Percentiles rank a stretch among this genome's conserved stretches.
Conservation (phyloP, 176 grass and related monocot genomes). For the Miscanthus lutarioriparius region DNA sequence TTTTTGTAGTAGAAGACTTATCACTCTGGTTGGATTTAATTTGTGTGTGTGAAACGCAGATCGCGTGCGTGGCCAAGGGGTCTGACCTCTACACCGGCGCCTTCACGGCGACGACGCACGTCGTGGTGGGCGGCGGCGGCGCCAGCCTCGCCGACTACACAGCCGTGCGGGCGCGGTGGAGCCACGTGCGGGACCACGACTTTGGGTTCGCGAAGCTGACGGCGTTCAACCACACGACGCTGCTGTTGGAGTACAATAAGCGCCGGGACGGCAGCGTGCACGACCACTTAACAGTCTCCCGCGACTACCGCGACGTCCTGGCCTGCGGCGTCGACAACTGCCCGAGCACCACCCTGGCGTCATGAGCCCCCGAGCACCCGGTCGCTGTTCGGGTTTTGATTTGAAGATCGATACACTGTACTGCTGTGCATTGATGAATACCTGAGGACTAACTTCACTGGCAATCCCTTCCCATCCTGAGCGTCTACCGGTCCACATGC, state of each 20-base stretch:
- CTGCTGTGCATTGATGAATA: too few relatives aligned
- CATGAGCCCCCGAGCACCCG: neutral
- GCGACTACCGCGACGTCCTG: slow-evolving; percentile 75
- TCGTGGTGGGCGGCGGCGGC: slow-evolving; percentile 90
- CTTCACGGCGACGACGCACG: slow-evolving; percentile 83
- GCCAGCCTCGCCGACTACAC: slow-evolving; percentile 67
- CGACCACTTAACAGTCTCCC: slow-evolving; percentile 76
- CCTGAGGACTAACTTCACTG: too few relatives aligned
- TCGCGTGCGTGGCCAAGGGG: slow-evolving; percentile 58
- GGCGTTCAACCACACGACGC: slow-evolving; percentile 73
- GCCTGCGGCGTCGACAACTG: slow-evolving; percentile 67
- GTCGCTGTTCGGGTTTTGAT: neutral
- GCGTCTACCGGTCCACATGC: too few relatives aligned
- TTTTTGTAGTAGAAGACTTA: too few relatives aligned
- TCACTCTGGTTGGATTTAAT: neutral
- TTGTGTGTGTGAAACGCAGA: slow-evolving; percentile 54
- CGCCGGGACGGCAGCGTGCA: slow-evolving; percentile 72
- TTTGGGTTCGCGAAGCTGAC: slow-evolving; percentile 81
- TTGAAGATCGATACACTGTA: neutral
- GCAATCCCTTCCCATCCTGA: too few relatives aligned
- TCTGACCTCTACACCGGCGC: slow-evolving; percentile 68
- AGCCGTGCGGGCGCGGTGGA: slow-evolving; percentile 52
- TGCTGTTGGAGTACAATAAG: slow-evolving; percentile 85
- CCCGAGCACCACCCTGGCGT: slow-evolving; percentile 46
- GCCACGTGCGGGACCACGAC: slow-evolving; percentile 75